Evolutionary conservation across 257 asterid genomes (phyloP).

Genomic region (Thymus mandschuricus): DNA sequence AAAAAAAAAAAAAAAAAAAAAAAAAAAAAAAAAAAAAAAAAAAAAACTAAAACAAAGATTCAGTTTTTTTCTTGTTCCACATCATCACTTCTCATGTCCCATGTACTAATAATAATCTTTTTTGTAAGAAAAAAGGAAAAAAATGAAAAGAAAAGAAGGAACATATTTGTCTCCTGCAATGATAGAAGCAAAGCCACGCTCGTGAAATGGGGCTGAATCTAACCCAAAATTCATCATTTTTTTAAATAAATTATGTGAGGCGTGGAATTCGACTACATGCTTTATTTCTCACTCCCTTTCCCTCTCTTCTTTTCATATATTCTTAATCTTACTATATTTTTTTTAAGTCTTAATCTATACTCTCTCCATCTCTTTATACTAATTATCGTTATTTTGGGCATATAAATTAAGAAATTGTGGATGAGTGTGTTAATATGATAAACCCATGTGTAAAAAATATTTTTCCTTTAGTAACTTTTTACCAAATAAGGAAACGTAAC

Average conservation of each 20-base stretch:
- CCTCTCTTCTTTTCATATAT: not conserved
- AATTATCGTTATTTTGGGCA: too few species aligned
- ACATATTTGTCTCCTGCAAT: constrained; percentile 44
- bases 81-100: not conserved
- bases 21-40: not conserved
- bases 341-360: too few species aligned
- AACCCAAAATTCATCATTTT: constrained; percentile 33
- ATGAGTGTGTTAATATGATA: too few species aligned
- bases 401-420: too few species aligned
- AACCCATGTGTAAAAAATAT: too few species aligned
- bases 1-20: not conserved
- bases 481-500: too few species aligned
- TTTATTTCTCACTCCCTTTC: constrained; percentile 15
- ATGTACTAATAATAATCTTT: not conserved
- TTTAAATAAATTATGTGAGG: constrained; percentile 18
- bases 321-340: too few species aligned
- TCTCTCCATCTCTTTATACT: too few species aligned
- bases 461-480: too few species aligned
- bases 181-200: constrained; percentile 41
- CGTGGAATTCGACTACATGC: constrained; percentile 36
- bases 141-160: constrained; percentile 23
- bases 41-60: constrained; percentile 6
- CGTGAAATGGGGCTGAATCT: constrained; percentile 32
- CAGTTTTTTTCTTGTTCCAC: constrained; percentile 13
- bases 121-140: not conserved